phyloP scores from a whole-genome alignment of 2,329 filamentous ascomycete genomes.

The Sporothrix brasiliensis region DNA sequence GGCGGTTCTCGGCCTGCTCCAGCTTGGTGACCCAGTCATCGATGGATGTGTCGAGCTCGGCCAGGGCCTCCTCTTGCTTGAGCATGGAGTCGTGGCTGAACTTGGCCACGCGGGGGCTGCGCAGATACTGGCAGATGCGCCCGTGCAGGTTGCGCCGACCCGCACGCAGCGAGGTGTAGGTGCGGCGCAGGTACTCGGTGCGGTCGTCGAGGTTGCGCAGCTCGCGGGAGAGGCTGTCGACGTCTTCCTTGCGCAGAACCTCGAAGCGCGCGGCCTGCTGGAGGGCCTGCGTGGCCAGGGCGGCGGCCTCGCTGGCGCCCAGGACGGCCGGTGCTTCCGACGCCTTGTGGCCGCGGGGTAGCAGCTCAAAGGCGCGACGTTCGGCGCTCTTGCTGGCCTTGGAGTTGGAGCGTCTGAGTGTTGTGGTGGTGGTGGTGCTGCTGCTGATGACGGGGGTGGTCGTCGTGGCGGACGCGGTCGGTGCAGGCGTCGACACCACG shows the following conservation, averaged over 20 bases:
- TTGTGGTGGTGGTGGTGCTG: slow-evolving; percentile 37
- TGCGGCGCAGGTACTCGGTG: slow-evolving; percentile 75
- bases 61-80: slow-evolving; percentile 77
- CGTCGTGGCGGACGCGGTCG: neutral
- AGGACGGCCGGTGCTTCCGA: slow-evolving; percentile 56
- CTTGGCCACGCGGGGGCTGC: slow-evolving; percentile 68
- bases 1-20: slow-evolving; percentile 77
- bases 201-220: slow-evolving; percentile 75
- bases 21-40: slow-evolving; percentile 80
- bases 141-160: slow-evolving; percentile 75
- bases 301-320: slow-evolving; percentile 52
- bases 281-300: slow-evolving; percentile 62
- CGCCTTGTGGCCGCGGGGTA: slow-evolving; percentile 62
- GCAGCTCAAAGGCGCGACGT: slow-evolving; percentile 60
- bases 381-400: slow-evolving; percentile 56
- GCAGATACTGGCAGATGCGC: slow-evolving; percentile 76
- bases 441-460: neutral
- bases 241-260: slow-evolving; percentile 63
- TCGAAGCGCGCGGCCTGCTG: slow-evolving; percentile 66
- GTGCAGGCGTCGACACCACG: neutral
- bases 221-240: slow-evolving; percentile 69
- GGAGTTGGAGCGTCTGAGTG: slow-evolving; percentile 46
- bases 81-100: slow-evolving; percentile 76
- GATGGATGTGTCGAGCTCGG: slow-evolving; percentile 75
- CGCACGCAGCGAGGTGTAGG: slow-evolving; percentile 73